A percentile compares a stretch with the other conserved stretches of the same genome.
These are phyloP conservation scores for Neoarthrinium moseri DNA, from an alignment of 2,329 filamentous ascomycete species.

Conservation along the genomic window DNA sequence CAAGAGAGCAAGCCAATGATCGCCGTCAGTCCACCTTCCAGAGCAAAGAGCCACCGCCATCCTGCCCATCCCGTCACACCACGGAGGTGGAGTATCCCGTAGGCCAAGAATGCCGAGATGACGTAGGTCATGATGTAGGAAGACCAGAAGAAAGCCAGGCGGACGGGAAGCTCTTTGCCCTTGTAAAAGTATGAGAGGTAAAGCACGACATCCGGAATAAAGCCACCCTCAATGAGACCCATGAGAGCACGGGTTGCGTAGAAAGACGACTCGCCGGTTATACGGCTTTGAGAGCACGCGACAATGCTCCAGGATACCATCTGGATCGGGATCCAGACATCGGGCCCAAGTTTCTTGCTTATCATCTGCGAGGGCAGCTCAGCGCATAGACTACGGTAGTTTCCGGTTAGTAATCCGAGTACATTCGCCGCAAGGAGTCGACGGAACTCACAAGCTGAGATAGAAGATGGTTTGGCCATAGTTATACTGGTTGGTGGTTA, in stretches of 20 bases:
- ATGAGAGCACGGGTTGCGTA: constrained; percentile 28
- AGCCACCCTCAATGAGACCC: constrained; percentile 33
- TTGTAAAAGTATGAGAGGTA: constrained; percentile 20
- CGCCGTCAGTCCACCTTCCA: constrained; percentile 47
- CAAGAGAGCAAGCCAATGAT: constrained; percentile 42
- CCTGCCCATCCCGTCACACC: constrained; percentile 29
- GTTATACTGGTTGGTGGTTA: constrained; percentile 27
- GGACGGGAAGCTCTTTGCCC: constrained; percentile 16
- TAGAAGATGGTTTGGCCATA: constrained; percentile 13
- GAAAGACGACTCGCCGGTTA: constrained; percentile 26
- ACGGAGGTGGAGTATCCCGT: constrained; percentile 25
- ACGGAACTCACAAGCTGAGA: constrained; percentile 9
- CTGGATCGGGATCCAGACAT: constrained; percentile 31
- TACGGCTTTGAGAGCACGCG: constrained; percentile 28
- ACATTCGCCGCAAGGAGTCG: no score
- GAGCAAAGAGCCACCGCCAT: constrained; percentile 50
- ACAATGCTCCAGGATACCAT: constrained; percentile 33
- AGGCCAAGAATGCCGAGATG: constrained; percentile 30
- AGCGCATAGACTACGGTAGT: constrained; percentile 12
- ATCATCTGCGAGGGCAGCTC: constrained; percentile 22
- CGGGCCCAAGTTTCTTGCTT: constrained; percentile 21
- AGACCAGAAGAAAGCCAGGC: constrained; percentile 33
- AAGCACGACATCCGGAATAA: constrained; percentile 32
- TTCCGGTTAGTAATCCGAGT: background rate
- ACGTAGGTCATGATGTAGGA: constrained; percentile 28